Percentiles rank a stretch among this genome's conserved stretches.
Conservation (phyloP, 2,329 filamentous ascomycete species). For the Diaporthe sp. region DNA sequence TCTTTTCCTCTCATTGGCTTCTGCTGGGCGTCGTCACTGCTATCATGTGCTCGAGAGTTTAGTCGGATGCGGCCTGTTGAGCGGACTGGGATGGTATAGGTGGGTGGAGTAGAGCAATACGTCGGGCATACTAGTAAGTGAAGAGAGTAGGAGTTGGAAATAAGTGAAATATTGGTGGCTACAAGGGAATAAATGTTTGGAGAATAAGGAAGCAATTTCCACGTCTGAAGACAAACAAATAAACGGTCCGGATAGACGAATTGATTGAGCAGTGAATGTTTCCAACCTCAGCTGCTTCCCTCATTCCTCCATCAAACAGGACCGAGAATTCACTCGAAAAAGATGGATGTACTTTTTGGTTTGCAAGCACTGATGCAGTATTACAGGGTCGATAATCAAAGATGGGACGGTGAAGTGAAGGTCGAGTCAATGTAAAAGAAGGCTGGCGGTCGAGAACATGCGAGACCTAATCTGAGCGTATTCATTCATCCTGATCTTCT, state of each 20-base stretch:
- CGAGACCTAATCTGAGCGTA: too few species aligned
- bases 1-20: not conserved
- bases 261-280: not conserved
- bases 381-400: too few species aligned
- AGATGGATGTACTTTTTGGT: not conserved
- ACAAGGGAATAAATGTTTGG: not conserved
- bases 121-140: not conserved
- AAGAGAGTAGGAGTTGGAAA: not conserved
- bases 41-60: not conserved
- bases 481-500: too few species aligned
- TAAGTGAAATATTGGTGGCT: not conserved
- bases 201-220: not conserved
- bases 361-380: too few species aligned
- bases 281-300: not conserved
- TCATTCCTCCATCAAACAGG: not conserved
- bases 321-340: too few species aligned
- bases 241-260: not conserved
- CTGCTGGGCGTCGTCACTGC: not conserved
- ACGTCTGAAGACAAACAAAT: not conserved
- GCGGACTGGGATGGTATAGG: not conserved
- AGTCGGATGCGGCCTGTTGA: not conserved
- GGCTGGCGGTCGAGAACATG: too few species aligned
- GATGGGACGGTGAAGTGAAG: not conserved
- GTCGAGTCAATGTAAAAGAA: not conserved
- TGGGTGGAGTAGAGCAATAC: not conserved